Conservation (phyloP, 2,329 filamentous ascomycete genomes). For the Aureobasidium musti region DNA sequence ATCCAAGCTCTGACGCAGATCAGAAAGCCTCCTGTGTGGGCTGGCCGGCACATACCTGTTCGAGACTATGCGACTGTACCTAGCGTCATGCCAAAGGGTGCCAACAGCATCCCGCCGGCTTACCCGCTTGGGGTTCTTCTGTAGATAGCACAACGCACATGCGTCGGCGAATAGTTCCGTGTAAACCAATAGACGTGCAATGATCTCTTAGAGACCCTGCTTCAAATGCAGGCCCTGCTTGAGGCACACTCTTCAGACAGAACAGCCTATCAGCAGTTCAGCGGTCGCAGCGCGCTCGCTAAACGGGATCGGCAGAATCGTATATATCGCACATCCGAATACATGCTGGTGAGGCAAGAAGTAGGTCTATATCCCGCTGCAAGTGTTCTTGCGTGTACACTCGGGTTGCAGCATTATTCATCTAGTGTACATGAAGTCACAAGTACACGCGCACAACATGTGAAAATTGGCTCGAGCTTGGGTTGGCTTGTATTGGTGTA, state of each 20-base stretch:
- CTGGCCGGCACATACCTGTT: slow-evolving; percentile 45
- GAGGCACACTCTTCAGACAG: background rate
- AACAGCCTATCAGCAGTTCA: background rate
- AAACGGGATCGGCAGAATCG: background rate
- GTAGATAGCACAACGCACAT: slow-evolving; percentile 23
- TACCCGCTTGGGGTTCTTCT: slow-evolving; percentile 52
- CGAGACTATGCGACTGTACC: slow-evolving; percentile 48
- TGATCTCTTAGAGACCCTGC: background rate
- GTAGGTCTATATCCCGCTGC: background rate
- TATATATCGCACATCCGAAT: background rate
- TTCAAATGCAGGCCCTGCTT: background rate
- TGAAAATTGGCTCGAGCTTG: slow-evolving; percentile 16
- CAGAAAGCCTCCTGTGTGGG: slow-evolving; percentile 53
- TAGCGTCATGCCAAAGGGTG: slow-evolving; percentile 46
- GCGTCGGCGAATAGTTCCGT: background rate
- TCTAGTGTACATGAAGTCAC: slow-evolving; percentile 13
- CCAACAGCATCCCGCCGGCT: slow-evolving; percentile 45
- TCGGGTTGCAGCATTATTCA: slow-evolving; percentile 1
- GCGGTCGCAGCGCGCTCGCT: background rate
- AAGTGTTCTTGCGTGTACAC: slow-evolving; percentile 2
- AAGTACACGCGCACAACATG: slow-evolving; percentile 23
- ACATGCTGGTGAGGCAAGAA: background rate
- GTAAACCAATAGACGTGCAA: background rate
- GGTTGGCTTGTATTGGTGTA: background rate
- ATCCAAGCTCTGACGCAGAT: slow-evolving; percentile 53